These are phyloP conservation scores for Collybia sp. DNA, from an alignment of 768 basidiomycete genomes.

Conservation along the genomic window DNA sequence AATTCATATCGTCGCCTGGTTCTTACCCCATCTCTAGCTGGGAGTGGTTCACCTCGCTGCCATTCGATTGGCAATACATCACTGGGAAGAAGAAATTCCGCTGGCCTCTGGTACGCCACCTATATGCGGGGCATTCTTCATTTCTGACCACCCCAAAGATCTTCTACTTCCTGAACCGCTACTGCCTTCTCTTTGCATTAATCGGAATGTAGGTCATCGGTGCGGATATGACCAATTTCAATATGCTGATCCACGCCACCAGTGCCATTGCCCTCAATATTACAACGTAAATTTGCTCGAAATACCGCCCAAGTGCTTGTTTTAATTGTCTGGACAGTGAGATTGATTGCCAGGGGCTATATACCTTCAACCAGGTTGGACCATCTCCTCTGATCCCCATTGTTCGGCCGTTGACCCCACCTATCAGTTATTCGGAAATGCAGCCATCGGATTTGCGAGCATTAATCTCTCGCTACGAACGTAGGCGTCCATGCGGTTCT, in stretches of 20 bases:
- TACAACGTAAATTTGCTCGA: slow-evolving; percentile 30
- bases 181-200: slow-evolving; percentile 58
- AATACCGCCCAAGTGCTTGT: slow-evolving; percentile 1
- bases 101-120: slow-evolving; percentile 58
- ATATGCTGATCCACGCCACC: slow-evolving; percentile 2
- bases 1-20: slow-evolving; percentile 3
- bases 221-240: not conserved
- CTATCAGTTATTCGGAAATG: slow-evolving; percentile 49
- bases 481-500: slow-evolving; percentile 24
- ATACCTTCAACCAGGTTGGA: slow-evolving; percentile 59
- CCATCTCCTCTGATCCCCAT: not conserved
- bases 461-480: slow-evolving; percentile 68
- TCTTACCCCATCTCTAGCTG: slow-evolving; percentile 35
- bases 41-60: slow-evolving; percentile 60
- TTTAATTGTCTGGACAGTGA: slow-evolving; percentile 22
- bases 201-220: slow-evolving; percentile 57
- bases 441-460: slow-evolving; percentile 64
- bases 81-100: slow-evolving; percentile 51
- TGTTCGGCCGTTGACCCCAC: slow-evolving; percentile 1
- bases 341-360: slow-evolving; percentile 62
- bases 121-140: not conserved
- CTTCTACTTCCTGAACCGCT: slow-evolving; percentile 70
- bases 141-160: slow-evolving; percentile 27
- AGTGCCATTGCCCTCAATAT: slow-evolving; percentile 60
- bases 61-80: slow-evolving; percentile 63